phyloP scores from a whole-genome alignment of 164 flowering plant species.

The Aristolochia contorta region DNA sequence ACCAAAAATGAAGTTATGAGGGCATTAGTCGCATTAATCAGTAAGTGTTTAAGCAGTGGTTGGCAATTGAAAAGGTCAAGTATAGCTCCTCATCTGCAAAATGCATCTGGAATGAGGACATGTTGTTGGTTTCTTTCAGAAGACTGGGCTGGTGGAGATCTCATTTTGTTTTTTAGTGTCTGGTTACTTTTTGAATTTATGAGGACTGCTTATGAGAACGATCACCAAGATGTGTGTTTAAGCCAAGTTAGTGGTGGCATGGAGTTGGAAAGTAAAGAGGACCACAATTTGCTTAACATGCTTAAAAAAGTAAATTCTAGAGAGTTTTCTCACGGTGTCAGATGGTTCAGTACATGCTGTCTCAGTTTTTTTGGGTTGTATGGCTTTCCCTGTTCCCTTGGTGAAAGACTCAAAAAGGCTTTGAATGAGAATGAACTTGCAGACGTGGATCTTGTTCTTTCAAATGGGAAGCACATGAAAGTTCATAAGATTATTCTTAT shows the following conservation, averaged over 20 bases:
- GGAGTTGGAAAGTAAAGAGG: slow-evolving; percentile 15
- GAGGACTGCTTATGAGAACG: slow-evolving; percentile 9
- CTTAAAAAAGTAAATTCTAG: slow-evolving; percentile 33
- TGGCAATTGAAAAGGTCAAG: slow-evolving; percentile 20
- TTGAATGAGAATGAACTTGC: slow-evolving; percentile 34
- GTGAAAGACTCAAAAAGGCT: slow-evolving; percentile 38
- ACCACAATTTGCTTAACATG: slow-evolving; percentile 20
- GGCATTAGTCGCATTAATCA: slow-evolving; percentile 25
- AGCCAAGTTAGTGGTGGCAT: slow-evolving; percentile 1
- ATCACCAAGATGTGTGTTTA: slow-evolving; percentile 12
- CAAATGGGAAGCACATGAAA: slow-evolving; percentile 26
- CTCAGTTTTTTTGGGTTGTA: slow-evolving; percentile 54
- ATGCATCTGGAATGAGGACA: slow-evolving; percentile 14
- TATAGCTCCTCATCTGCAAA: slow-evolving; percentile 28
- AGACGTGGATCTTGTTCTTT: slow-evolving; percentile 39
- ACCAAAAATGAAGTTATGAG: slow-evolving; percentile 25
- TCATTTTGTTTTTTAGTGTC: slow-evolving; percentile 44
- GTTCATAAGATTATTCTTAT: slow-evolving; percentile 58
- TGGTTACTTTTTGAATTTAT: slow-evolving; percentile 54
- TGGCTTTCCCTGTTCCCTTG: slow-evolving; percentile 63
- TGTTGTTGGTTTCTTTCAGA: slow-evolving; percentile 44
- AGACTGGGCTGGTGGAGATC: slow-evolving; percentile 72
- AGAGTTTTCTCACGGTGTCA: slow-evolving; percentile 37
- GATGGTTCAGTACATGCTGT: slow-evolving; percentile 58
- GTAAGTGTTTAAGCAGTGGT: slow-evolving; percentile 33